Evolutionary conservation across 495 filamentous ascomycete species (phyloP).

Genomic region (Bryoglossum gracile): DNA sequence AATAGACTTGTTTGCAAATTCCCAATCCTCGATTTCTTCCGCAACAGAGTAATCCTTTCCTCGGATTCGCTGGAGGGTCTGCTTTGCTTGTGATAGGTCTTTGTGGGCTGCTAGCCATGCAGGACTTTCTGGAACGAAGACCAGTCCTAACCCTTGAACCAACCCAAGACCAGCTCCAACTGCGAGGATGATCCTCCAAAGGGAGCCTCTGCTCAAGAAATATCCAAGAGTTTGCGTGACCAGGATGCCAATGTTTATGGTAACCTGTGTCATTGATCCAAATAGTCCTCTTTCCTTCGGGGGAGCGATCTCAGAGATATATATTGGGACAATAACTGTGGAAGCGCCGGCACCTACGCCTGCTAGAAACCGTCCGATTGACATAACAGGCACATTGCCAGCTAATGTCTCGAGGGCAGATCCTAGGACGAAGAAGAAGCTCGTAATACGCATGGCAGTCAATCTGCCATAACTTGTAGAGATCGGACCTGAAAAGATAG

Average conservation of each 20-base stretch:
- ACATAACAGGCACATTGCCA: constrained; percentile 56
- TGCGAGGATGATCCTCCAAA: constrained; percentile 79
- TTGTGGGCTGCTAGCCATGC: constrained; percentile 71
- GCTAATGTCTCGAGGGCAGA: constrained; percentile 68
- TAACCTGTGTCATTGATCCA: constrained; percentile 86
- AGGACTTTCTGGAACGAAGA: constrained; percentile 76
- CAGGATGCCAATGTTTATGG: constrained; percentile 90
- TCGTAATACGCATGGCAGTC: constrained; percentile 61
- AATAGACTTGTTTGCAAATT: constrained; percentile 28
- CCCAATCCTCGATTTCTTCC: constrained; percentile 63
- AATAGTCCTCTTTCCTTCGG: constrained; percentile 73
- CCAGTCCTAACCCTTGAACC: constrained; percentile 56
- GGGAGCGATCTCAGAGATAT: constrained; percentile 85
- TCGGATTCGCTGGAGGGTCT: constrained; percentile 64
- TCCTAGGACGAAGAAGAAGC: constrained; percentile 68
- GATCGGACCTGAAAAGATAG: constrained; percentile 66
- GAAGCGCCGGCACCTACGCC: constrained; percentile 81
- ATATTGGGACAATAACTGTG: constrained; percentile 92
- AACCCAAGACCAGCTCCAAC: constrained; percentile 62
- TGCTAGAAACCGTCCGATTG: constrained; percentile 67
- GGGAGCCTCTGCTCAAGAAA: constrained; percentile 67
- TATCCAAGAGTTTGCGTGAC: constrained; percentile 76
- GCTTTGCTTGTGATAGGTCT: constrained; percentile 51
- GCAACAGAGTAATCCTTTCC: constrained; percentile 62
- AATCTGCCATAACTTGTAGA: constrained; percentile 67